A percentile compares a stretch with the other conserved stretches of the same genome.
phyloP scores from a whole-genome alignment of 805 yeast species.

The Isabelozyma rhagii region DNA sequence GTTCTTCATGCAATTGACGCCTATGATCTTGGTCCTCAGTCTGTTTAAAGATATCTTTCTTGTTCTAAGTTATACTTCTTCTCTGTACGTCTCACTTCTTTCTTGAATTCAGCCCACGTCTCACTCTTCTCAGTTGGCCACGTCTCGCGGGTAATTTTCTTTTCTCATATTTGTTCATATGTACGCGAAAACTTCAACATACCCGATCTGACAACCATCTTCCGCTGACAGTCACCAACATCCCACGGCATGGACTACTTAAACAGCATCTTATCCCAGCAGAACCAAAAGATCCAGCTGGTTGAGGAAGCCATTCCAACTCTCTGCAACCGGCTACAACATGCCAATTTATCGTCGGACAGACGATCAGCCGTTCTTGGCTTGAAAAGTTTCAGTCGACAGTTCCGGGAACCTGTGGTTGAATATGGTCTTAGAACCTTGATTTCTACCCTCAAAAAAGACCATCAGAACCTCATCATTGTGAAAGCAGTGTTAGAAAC shows the following conservation, averaged over 20 bases:
- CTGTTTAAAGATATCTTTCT: no score
- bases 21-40: no score
- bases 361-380: constrained; percentile 89
- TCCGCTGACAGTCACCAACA: background rate
- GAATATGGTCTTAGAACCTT: constrained; percentile 81
- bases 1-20: background rate
- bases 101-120: background rate
- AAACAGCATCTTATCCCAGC: constrained; percentile 33
- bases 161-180: no score
- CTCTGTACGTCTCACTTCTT: background rate
- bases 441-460: constrained; percentile 61
- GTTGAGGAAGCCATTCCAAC: constrained; percentile 86
- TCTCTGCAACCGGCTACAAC: constrained; percentile 79
- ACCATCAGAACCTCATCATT: constrained; percentile 64
- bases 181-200: background rate
- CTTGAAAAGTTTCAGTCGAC: constrained; percentile 81
- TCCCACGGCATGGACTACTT: constrained; percentile 31
- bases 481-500: constrained; percentile 85
- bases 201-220: no score
- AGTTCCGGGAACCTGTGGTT: constrained; percentile 85
- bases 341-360: constrained; percentile 79
- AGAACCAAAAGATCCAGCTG: constrained; percentile 33
- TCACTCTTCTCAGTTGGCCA: background rate
- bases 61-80: no score
- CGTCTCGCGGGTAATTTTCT: background rate